Base-by-base conservation (phyloP, 495 filamentous ascomycete species). In the Trichocladium uniseriatum region DNA sequence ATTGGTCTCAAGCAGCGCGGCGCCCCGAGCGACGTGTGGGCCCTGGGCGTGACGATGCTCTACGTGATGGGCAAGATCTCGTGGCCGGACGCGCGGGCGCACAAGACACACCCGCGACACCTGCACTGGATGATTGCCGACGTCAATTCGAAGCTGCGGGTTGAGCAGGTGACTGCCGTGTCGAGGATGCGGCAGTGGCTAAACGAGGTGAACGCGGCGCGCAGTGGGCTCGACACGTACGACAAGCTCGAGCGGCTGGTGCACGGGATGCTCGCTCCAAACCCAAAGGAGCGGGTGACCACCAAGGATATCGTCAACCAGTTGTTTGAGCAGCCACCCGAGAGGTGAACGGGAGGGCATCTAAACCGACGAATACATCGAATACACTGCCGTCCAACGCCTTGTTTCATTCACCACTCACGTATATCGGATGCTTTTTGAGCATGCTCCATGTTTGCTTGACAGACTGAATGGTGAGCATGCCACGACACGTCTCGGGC, bases 41-140 rank as follows among this genome's bases (percentile, higher is more conserved):
- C 72, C 1, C 59, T 75, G 35, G 72, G 72, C 21, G 65, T 75
- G 19, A 70, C 67, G 5, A 74, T 74, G 71, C 55, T 75, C 22
- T 75, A 75, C 40, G 69, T 72, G 10, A 44, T 74, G 46, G 65
- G 65, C 24, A 69, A 69, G 58, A 68, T 74, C 27, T 43, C 64
- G 0, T 74, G 72, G 54, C 72, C 72, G 0, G 72, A 75, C 11
- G 59, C 64, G 6, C 59, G 72, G 8, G 70, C 64, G 1, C 56
- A 69, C 42, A 59, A 59, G 38, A 59, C 56, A 0, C 71, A 75
- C 45, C 69, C 70, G 1, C 61, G 62, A 24, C 66, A 69, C 24
- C 44, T 75, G 10, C 68, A 71, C 55, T 75, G 71, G 71, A 62
- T 66, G 51, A 75, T 75, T 34, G 68, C 70, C 32, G 51, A 61